These are phyloP conservation scores for Boletus rubescentipes DNA, from an alignment of 768 basidiomycete genomes.

Conservation along the genomic window DNA sequence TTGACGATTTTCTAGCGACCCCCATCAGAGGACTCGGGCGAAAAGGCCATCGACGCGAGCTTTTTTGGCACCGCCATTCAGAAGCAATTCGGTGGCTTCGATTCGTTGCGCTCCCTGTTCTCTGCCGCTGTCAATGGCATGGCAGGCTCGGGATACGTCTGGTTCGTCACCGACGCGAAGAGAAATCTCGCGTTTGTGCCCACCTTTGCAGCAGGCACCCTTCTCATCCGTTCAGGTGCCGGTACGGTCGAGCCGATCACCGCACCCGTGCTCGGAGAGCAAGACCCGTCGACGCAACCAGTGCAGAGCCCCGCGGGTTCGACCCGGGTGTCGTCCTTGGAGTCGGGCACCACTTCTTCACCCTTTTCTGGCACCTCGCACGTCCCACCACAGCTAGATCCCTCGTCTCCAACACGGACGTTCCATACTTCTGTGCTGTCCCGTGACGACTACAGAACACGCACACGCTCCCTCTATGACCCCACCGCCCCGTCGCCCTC, in stretches of 20 bases:
- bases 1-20: conserved; percentile 27
- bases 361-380: conserved; percentile 44
- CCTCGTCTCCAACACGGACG: conserved; percentile 30
- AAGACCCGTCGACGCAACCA: not conserved
- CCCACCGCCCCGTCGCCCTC: conserved; percentile 9
- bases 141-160: conserved; percentile 79
- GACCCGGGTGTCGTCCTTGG: conserved; percentile 22
- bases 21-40: conserved; percentile 26
- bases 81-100: conserved; percentile 58
- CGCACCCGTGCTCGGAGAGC: conserved; percentile 32
- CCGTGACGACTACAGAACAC: conserved; percentile 2
- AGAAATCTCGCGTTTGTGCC: conserved; percentile 72
- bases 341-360: conserved; percentile 36
- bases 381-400: conserved; percentile 27
- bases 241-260: conserved; percentile 33
- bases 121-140: conserved; percentile 76
- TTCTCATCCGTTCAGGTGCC: conserved; percentile 67
- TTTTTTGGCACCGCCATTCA: conserved; percentile 22
- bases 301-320: not conserved
- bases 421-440: conserved; percentile 27
- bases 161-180: conserved; percentile 74
- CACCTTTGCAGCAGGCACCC: conserved; percentile 86
- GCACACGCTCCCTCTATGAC: conserved; percentile 30
- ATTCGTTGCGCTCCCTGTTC: conserved; percentile 71
- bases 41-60: conserved; percentile 17